These are phyloP conservation scores for Tricholoma terreum DNA, from an alignment of 768 basidiomycete species.

Conservation along the genomic window DNA sequence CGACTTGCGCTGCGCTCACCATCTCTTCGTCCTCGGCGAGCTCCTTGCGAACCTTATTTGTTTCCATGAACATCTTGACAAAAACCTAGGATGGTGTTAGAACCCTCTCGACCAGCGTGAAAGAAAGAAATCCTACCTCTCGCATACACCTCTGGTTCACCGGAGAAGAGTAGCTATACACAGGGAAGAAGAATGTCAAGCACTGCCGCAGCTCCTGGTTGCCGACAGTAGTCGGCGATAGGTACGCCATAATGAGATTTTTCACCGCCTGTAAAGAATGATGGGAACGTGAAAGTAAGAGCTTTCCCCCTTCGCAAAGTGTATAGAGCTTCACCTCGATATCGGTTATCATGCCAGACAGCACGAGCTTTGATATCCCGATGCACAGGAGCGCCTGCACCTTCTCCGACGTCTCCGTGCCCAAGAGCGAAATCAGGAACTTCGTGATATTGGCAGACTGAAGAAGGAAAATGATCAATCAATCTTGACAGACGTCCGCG, in stretches of 20 bases:
- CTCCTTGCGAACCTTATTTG: conserved; percentile 46
- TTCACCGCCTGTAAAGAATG: conserved; percentile 36
- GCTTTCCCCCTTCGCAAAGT: neutral
- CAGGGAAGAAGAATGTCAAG: conserved; percentile 81
- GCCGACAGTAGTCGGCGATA: conserved; percentile 75
- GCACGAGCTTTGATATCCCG: conserved; percentile 83
- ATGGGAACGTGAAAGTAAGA: conserved; percentile 36
- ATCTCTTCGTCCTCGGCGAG: conserved; percentile 58
- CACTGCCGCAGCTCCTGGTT: conserved; percentile 88
- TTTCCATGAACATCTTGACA: conserved; percentile 45
- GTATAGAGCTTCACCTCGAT: conserved; percentile 47
- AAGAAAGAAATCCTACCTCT: conserved; percentile 39
- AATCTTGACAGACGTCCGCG: neutral
- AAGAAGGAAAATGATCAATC: neutral
- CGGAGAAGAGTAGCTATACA: conserved; percentile 79
- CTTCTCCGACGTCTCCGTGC: conserved; percentile 48
- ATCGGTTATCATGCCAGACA: conserved; percentile 73
- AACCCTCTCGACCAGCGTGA: neutral
- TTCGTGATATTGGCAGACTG: conserved; percentile 21
- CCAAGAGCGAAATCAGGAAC: conserved; percentile 36
- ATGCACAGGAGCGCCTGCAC: conserved; percentile 70
- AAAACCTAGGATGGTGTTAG: conserved; percentile 43
- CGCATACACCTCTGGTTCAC: conserved; percentile 73
- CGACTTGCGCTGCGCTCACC: conserved; percentile 54
- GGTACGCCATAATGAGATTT: conserved; percentile 50